Evolutionary conservation across 78 protist species (phyloP).

Genomic region (Dictyostelium purpureum): DNA sequence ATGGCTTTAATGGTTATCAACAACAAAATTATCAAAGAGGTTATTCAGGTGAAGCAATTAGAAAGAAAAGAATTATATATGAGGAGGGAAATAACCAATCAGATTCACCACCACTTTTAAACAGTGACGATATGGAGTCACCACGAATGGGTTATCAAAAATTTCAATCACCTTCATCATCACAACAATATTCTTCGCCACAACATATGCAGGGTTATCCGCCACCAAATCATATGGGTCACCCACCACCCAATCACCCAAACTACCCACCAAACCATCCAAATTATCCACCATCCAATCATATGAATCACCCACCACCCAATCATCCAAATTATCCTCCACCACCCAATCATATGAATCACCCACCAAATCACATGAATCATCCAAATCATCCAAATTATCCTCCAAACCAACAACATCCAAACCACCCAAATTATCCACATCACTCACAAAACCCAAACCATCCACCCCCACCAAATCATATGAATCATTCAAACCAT

Average conservation of each 20-base stretch:
- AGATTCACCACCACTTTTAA: slow-evolving; percentile 7
- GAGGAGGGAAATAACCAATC: background rate
- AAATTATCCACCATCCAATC: background rate
- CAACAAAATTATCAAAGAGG: background rate
- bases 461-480: background rate
- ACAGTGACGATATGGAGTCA: slow-evolving; percentile 6
- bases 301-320: background rate
- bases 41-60: background rate
- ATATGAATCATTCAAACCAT: background rate
- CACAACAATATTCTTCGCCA: background rate
- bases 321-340: background rate
- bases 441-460: background rate
- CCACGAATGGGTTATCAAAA: background rate
- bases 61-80: background rate
- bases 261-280: background rate
- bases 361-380: background rate
- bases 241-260: background rate
- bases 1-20: background rate
- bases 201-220: background rate
- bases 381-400: no score
- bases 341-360: background rate
- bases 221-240: background rate
- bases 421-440: no score
- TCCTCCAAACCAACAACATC: no score
- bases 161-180: background rate